Evolutionary conservation across 345 rosid genomes (phyloP).

Genomic region (Lumnitzera littorea): DNA sequence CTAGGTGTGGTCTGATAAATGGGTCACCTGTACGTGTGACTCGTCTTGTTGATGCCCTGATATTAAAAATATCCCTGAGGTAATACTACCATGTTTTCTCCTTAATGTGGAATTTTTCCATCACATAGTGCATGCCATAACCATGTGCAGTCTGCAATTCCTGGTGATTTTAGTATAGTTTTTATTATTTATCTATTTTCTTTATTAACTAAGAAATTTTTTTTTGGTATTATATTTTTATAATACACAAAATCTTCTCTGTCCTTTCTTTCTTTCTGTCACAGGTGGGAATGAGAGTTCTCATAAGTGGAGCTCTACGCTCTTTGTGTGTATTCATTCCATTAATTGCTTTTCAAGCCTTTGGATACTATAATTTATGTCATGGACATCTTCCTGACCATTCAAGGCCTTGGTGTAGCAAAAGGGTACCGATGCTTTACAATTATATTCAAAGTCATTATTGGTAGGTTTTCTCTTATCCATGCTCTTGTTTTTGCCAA

Average conservation of each 20-base stretch:
- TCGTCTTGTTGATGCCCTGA: too few species aligned
- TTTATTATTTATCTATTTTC: neutral
- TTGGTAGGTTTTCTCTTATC: constrained; percentile 37
- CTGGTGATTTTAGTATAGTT: neutral
- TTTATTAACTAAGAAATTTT: neutral
- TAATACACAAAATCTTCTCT: neutral
- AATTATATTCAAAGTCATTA: constrained; percentile 82
- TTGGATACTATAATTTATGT: constrained; percentile 70
- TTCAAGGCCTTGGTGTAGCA: constrained; percentile 84
- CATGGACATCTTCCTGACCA: constrained; percentile 43
- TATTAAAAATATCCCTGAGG: too few species aligned
- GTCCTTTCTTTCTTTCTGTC: constrained; percentile 13
- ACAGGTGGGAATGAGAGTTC: constrained; percentile 54
- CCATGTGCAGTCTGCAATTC: too few species aligned
- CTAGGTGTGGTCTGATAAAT: too few species aligned
- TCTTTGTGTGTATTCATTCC: constrained; percentile 57
- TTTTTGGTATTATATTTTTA: neutral
- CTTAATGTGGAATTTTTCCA: too few species aligned
- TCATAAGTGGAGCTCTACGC: constrained; percentile 50
- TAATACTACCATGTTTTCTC: too few species aligned
- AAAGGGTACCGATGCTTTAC: constrained; percentile 66
- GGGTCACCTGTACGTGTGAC: too few species aligned
- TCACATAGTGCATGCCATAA: too few species aligned
- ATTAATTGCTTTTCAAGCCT: constrained; percentile 76
- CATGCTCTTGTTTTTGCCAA: too few species aligned